Evolutionary conservation across 2,329 filamentous ascomycete species (phyloP).

Genomic region (Beauveria pseudobassiana): DNA sequence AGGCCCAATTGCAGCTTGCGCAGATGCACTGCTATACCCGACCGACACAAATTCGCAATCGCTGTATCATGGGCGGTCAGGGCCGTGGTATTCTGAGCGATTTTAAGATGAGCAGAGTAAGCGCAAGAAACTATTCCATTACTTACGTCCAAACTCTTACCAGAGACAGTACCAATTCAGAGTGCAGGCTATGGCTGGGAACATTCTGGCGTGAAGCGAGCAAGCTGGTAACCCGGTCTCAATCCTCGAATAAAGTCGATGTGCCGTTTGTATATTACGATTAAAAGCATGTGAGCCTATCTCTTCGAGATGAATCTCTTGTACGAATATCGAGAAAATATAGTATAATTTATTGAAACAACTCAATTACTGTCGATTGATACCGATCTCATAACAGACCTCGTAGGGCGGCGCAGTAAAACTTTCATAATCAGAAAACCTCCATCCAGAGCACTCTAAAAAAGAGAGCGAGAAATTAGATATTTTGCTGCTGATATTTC

Average conservation of each 20-base stretch:
- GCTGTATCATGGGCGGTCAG: slow-evolving; percentile 88
- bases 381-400: neutral
- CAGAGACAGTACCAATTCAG: slow-evolving; percentile 79
- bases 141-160: slow-evolving; percentile 17
- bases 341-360: neutral
- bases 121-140: slow-evolving; percentile 25
- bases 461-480: neutral
- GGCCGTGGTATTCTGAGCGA: slow-evolving; percentile 84
- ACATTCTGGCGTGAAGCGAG: slow-evolving; percentile 88
- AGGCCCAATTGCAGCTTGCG: slow-evolving; percentile 85
- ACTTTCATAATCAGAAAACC: neutral
- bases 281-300: neutral
- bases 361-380: neutral
- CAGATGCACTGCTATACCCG: slow-evolving; percentile 97
- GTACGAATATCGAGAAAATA: slow-evolving; percentile 6
- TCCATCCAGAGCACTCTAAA: too few relatives aligned
- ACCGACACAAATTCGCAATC: slow-evolving; percentile 86
- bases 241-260: neutral
- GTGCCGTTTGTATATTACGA: slow-evolving; percentile 6
- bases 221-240: slow-evolving; percentile 67
- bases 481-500: neutral
- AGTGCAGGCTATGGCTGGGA: slow-evolving; percentile 76
- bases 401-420: neutral
- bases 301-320: neutral
- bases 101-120: slow-evolving; percentile 85